Evolutionary conservation across 2,329 filamentous ascomycete species (phyloP).

Genomic region (Xylaria sp.): DNA sequence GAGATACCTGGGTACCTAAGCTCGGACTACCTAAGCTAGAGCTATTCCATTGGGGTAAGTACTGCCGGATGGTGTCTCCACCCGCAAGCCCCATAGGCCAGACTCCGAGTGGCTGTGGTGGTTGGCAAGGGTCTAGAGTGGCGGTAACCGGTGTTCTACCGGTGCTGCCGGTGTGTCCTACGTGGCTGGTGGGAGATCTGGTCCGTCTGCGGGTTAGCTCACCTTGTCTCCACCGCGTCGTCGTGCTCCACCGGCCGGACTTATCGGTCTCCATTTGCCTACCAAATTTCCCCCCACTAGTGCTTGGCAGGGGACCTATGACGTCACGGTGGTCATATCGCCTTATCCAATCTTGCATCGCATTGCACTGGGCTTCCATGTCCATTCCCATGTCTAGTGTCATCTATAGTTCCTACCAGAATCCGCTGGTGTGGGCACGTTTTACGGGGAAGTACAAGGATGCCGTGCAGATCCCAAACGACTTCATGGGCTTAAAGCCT

Average conservation of each 20-base stretch:
- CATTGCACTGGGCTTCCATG: conserved; percentile 16
- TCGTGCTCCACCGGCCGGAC: conserved; percentile 21
- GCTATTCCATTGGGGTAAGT: background rate
- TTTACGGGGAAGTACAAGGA: conserved; percentile 34
- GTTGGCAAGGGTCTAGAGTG: background rate
- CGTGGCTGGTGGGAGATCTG: conserved; percentile 11
- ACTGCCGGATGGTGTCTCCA: background rate
- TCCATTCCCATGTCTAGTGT: conserved; percentile 14
- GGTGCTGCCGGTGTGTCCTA: background rate
- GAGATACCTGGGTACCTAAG: background rate
- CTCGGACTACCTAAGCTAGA: background rate
- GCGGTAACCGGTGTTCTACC: background rate
- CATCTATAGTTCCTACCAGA: conserved; percentile 31
- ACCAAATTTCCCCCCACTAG: background rate
- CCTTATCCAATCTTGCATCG: conserved; percentile 31
- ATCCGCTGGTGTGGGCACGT: conserved; percentile 29
- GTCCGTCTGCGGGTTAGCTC: background rate
- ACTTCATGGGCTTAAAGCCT: conserved; percentile 19
- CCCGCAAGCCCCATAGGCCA: background rate
- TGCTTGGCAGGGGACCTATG: conserved; percentile 38
- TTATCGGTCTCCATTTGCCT: conserved; percentile 18
- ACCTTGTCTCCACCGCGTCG: background rate
- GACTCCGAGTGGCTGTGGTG: conserved; percentile 10
- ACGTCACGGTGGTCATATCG: conserved; percentile 33
- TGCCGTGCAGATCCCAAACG: conserved; percentile 31